Evolutionary conservation across 2,329 filamentous ascomycete species (phyloP).

Genomic region (Pseudogymnoascus verrucosus): DNA sequence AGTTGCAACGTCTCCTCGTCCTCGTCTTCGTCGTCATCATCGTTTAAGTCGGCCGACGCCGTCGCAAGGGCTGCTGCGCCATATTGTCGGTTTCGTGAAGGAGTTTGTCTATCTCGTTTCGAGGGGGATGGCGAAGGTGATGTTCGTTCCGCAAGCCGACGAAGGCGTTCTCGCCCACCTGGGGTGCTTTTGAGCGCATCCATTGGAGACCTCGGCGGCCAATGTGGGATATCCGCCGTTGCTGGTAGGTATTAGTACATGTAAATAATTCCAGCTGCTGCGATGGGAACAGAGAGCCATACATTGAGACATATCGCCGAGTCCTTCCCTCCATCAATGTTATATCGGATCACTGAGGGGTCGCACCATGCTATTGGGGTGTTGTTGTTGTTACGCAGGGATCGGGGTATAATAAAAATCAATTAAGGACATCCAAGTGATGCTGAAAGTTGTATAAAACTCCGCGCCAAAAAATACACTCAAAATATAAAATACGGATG

Average conservation of each 20-base stretch:
- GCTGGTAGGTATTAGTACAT: slow-evolving; percentile 1
- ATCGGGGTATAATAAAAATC: slow-evolving; percentile 6
- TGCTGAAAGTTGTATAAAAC: neutral
- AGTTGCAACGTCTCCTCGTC: slow-evolving; percentile 87
- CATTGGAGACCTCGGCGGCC: slow-evolving; percentile 59
- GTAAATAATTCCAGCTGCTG: neutral
- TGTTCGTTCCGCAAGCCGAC: slow-evolving; percentile 56
- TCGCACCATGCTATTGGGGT: neutral
- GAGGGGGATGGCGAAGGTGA: slow-evolving; percentile 63
- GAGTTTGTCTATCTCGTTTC: slow-evolving; percentile 31
- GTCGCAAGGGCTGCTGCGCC: neutral
- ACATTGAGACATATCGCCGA: slow-evolving; percentile 23
- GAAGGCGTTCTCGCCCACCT: slow-evolving; percentile 67
- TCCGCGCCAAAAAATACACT: slow-evolving; percentile 3
- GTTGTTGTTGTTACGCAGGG: slow-evolving; percentile 3
- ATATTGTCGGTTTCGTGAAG: neutral
- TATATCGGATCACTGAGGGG: neutral
- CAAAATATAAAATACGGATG: neutral
- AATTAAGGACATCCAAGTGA: neutral
- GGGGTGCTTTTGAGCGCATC: slow-evolving; percentile 62
- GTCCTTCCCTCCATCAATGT: slow-evolving; percentile 8
- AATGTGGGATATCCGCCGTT: slow-evolving; percentile 42
- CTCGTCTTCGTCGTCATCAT: slow-evolving; percentile 59
- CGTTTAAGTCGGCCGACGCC: slow-evolving; percentile 26
- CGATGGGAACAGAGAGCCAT: neutral